phyloP scores from a whole-genome alignment of 2,329 filamentous ascomycete species.

The Fusarium buharicum region DNA sequence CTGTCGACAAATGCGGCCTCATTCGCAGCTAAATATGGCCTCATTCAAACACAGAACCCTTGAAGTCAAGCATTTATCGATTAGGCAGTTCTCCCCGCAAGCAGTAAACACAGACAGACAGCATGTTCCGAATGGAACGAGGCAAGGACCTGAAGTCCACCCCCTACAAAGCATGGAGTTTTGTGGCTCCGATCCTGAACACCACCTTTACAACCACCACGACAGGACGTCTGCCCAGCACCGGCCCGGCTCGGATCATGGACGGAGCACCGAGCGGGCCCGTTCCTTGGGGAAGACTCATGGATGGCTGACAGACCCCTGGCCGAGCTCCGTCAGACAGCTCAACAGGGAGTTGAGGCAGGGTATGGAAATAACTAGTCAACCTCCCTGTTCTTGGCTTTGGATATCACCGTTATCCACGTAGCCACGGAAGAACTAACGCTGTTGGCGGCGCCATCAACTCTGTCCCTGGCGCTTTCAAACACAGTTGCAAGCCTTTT shows the following conservation, averaged over 20 bases:
- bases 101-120: neutral
- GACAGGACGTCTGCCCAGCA: slow-evolving; percentile 14
- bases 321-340: slow-evolving; percentile 17
- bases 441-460: slow-evolving; percentile 19
- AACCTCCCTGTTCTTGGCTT: slow-evolving; percentile 27
- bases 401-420: slow-evolving; percentile 27
- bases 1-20: slow-evolving; percentile 6
- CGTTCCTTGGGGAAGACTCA: slow-evolving; percentile 16
- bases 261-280: slow-evolving; percentile 43
- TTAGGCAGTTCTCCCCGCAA: slow-evolving; percentile 30
- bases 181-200: slow-evolving; percentile 33
- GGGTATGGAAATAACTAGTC: slow-evolving; percentile 21
- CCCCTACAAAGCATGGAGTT: slow-evolving; percentile 18
- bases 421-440: slow-evolving; percentile 21
- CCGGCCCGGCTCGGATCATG: slow-evolving; percentile 46
- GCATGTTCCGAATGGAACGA: slow-evolving; percentile 18
- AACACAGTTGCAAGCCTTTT: slow-evolving; percentile 10
- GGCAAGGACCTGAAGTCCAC: slow-evolving; percentile 30
- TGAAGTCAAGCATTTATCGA: slow-evolving; percentile 13
- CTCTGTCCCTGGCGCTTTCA: slow-evolving; percentile 18
- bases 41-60: slow-evolving; percentile 5
- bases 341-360: slow-evolving; percentile 27
- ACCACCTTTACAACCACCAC: slow-evolving; percentile 30
- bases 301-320: slow-evolving; percentile 25
- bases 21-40: slow-evolving; percentile 17